These are phyloP conservation scores for Cephaloascus albidus DNA, from an alignment of 805 yeast genomes.

Conservation along the genomic window DNA sequence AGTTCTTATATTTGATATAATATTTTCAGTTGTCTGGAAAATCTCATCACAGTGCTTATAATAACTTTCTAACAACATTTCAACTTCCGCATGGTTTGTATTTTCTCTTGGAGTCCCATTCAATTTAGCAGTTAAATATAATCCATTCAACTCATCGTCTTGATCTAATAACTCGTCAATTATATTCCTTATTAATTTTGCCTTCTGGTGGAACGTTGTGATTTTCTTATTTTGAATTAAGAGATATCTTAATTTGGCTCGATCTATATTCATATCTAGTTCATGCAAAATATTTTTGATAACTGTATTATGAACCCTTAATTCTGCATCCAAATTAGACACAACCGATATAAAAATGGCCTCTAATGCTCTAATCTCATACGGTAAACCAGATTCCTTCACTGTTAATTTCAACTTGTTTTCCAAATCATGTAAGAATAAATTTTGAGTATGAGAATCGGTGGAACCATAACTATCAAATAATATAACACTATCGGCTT, in stretches of 20 bases:
- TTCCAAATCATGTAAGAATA: slow-evolving; percentile 33
- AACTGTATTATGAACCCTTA: slow-evolving; percentile 74
- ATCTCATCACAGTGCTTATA: slow-evolving; percentile 88
- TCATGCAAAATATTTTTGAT: slow-evolving; percentile 67
- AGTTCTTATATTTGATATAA: slow-evolving; percentile 75
- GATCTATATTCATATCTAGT: slow-evolving; percentile 73
- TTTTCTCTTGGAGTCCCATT: slow-evolving; percentile 35
- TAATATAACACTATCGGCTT: slow-evolving; percentile 41
- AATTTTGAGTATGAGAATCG: slow-evolving; percentile 31
- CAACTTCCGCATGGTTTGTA: slow-evolving; percentile 79
- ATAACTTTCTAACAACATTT: slow-evolving; percentile 82
- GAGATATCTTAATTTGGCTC: slow-evolving; percentile 67
- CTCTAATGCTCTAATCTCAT: slow-evolving; percentile 87
- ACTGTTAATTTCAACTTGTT: slow-evolving; percentile 23
- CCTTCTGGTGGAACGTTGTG: slow-evolving; percentile 77
- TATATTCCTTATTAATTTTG: slow-evolving; percentile 70
- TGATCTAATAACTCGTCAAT: slow-evolving; percentile 79
- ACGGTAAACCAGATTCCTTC: slow-evolving; percentile 43
- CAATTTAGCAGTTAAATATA: slow-evolving; percentile 62
- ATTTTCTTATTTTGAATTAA: slow-evolving; percentile 80
- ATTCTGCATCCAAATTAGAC: slow-evolving; percentile 71
- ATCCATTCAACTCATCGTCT: slow-evolving; percentile 78
- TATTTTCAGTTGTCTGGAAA: slow-evolving; percentile 77
- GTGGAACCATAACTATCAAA: slow-evolving; percentile 34
- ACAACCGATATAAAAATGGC: slow-evolving; percentile 76